These are phyloP conservation scores for Russula sp. DNA, from an alignment of 768 basidiomycete species.

Conservation along the genomic window DNA sequence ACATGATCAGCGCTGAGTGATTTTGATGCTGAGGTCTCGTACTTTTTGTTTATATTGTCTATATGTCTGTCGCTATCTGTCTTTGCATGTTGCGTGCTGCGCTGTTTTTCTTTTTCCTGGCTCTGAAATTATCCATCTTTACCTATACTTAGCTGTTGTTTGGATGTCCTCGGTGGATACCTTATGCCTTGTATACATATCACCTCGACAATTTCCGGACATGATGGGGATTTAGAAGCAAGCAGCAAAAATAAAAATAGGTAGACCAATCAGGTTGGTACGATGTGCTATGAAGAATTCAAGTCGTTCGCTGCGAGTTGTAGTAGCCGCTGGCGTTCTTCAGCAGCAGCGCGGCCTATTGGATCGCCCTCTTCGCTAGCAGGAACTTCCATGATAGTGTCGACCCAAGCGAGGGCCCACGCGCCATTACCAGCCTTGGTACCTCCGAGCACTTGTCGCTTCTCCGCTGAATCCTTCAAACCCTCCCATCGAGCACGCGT, in stretches of 20 bases:
- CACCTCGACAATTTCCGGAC: constrained; percentile 4
- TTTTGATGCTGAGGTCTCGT: constrained; percentile 6
- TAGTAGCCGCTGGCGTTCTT: constrained; percentile 28
- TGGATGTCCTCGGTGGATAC: constrained; percentile 28
- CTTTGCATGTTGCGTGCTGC: constrained; percentile 23
- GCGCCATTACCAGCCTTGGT: constrained; percentile 74
- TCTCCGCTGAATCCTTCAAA: constrained; percentile 46
- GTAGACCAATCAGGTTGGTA: neutral
- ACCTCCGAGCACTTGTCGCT: constrained; percentile 57
- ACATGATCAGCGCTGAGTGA: constrained; percentile 25
- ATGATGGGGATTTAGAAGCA: constrained; percentile 4
- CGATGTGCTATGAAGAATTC: neutral
- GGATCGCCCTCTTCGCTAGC: constrained; percentile 20
- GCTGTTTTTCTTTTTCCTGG: constrained; percentile 21
- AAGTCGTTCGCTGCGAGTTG: constrained; percentile 13
- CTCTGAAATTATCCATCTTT: constrained; percentile 28
- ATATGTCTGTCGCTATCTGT: constrained; percentile 30
- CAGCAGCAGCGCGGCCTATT: constrained; percentile 24
- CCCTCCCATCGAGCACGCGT: constrained; percentile 59
- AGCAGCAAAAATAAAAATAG: constrained; percentile 18
- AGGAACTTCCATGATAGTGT: constrained; percentile 46
- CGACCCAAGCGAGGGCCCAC: constrained; percentile 80
- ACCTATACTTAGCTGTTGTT: constrained; percentile 30
- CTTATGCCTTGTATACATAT: constrained; percentile 28
- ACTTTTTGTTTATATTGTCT: constrained; percentile 28